A percentile compares a stretch with the other conserved stretches of the same genome.
phyloP scores from a whole-genome alignment of 1,284 basidiomycete species.

The Ganoderma multipileum region DNA sequence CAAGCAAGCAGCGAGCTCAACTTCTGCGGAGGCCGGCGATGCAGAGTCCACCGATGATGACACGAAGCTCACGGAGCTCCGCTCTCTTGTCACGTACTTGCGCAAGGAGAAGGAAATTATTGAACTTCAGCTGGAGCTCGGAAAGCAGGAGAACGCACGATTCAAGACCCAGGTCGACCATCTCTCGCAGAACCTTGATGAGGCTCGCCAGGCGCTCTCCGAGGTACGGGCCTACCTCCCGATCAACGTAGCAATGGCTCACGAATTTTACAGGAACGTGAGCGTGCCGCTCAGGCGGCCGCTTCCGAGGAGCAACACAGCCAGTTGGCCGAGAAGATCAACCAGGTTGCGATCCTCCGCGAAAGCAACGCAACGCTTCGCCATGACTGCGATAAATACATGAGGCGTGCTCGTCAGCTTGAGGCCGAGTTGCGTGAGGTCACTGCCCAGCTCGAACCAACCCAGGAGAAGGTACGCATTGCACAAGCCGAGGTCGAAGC shows the following conservation, averaged over 20 bases:
- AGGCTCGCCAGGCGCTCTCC: conserved; percentile 69
- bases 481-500: conserved; percentile 80
- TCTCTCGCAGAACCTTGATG: conserved; percentile 72
- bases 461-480: conserved; percentile 73
- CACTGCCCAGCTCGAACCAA: conserved; percentile 74
- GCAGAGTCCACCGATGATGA: conserved; percentile 59
- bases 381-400: conserved; percentile 73
- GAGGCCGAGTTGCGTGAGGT: conserved; percentile 69
- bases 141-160: conserved; percentile 84
- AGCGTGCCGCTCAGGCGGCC: conserved; percentile 72
- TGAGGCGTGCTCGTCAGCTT: conserved; percentile 70
- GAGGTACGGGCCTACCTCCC: conserved; percentile 51
- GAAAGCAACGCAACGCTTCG: conserved; percentile 90
- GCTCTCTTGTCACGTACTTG: conserved; percentile 83
- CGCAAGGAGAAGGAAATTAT: conserved; percentile 92
- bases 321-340: conserved; percentile 88
- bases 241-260: not conserved
- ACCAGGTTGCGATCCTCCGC: conserved; percentile 85
- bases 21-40: conserved; percentile 48
- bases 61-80: conserved; percentile 73
- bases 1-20: conserved; percentile 67
- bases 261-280: conserved; percentile 66
- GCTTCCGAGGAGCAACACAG: conserved; percentile 83
- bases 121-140: conserved; percentile 85
- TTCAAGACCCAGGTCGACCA: conserved; percentile 82